phyloP scores from a whole-genome alignment of 345 rosid species.

The Raphanus sativus region DNA sequence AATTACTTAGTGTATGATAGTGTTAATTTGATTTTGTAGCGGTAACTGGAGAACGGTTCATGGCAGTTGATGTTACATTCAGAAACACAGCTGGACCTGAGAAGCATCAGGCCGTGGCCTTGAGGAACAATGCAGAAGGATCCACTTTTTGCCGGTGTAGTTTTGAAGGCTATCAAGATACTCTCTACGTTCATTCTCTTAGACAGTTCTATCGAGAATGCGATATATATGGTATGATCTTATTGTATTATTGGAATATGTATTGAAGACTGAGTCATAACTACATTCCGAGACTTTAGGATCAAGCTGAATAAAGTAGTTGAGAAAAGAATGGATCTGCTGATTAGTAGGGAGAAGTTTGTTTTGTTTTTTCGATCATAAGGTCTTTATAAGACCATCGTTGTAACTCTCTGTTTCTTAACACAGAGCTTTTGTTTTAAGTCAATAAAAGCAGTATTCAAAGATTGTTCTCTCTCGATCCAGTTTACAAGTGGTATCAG shows the following conservation, averaged over 20 bases:
- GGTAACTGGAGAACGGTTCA: constrained; percentile 61
- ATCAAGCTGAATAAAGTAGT: no score
- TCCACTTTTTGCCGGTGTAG: constrained; percentile 61
- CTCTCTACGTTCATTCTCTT: constrained; percentile 52
- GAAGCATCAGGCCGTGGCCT: constrained; percentile 68
- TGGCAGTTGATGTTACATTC: constrained; percentile 57
- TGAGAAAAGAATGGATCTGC: no score
- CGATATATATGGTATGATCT: constrained; percentile 47
- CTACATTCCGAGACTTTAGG: no score
- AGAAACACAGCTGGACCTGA: constrained; percentile 65
- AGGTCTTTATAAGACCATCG: no score
- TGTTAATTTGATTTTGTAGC: constrained; percentile 32
- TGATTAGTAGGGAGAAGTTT: no score
- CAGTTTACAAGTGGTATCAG: no score
- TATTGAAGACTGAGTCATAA: no score
- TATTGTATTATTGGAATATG: not conserved
- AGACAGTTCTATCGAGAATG: constrained; percentile 55
- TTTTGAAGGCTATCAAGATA: constrained; percentile 63
- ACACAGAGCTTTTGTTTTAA: no score
- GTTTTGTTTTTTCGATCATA: no score
- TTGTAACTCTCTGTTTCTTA: no score
- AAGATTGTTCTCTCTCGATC: no score
- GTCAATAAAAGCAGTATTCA: no score
- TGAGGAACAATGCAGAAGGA: constrained; percentile 57
- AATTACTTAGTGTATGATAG: not conserved